Percentiles rank a stretch among this genome's conserved stretches.
These are phyloP conservation scores for Vanrija humicola DNA, from an alignment of 1,284 basidiomycete species.

Conservation along the genomic window DNA sequence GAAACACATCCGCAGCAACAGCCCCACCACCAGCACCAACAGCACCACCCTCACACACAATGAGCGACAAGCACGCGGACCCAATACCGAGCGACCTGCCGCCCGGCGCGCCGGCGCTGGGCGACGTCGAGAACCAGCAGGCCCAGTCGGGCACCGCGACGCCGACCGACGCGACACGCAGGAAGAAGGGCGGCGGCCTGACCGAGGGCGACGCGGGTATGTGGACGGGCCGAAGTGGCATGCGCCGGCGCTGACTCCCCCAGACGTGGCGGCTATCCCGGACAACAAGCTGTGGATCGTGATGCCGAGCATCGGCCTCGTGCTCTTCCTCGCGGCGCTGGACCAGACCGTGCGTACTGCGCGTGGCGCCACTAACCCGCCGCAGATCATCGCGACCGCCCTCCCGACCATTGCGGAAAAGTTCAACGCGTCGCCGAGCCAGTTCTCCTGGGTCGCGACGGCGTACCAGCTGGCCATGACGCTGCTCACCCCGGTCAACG, in stretches of 20 bases:
- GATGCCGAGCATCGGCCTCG: conserved; percentile 37
- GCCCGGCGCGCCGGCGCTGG: conserved; percentile 10
- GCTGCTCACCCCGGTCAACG: conserved; percentile 37
- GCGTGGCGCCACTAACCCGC: not conserved
- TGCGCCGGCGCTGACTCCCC: not conserved
- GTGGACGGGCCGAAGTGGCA: not conserved
- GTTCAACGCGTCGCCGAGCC: conserved; percentile 30
- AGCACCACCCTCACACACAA: too few species aligned
- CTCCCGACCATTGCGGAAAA: conserved; percentile 29
- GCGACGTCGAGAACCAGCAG: conserved; percentile 18
- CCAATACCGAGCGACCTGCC: conserved; percentile 17
- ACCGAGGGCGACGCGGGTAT: conserved; percentile 17
- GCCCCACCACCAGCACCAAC: not conserved
- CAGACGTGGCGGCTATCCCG: conserved; percentile 31
- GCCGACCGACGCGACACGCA: not conserved
- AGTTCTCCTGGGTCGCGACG: conserved; percentile 38
- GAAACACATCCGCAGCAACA: too few species aligned
- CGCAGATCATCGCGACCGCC: conserved; percentile 35
- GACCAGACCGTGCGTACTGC: conserved; percentile 27
- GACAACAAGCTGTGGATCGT: conserved; percentile 34
- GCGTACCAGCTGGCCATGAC: conserved; percentile 37
- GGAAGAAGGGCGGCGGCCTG: conserved; percentile 11
- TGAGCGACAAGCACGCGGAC: not conserved
- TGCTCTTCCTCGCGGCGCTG: conserved; percentile 42
- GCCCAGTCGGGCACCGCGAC: not conserved